These are phyloP conservation scores for Arxiozyma telluris DNA, from an alignment of 1,139 yeast species.

Conservation along the genomic window DNA sequence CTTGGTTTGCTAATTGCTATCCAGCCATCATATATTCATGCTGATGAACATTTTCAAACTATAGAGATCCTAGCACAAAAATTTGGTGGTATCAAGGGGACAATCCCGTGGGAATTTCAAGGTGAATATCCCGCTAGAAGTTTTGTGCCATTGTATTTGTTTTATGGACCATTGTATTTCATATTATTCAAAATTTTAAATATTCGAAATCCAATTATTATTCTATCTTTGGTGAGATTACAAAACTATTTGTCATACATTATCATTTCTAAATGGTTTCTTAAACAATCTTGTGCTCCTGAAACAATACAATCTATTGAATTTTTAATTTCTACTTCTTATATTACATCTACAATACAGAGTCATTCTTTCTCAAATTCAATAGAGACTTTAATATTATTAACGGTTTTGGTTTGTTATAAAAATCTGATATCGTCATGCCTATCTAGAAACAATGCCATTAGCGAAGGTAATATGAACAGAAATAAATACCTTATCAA, in stretches of 20 bases:
- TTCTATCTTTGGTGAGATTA: slow-evolving; percentile 52
- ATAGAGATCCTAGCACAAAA: slow-evolving; percentile 52
- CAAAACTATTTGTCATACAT: slow-evolving; percentile 44
- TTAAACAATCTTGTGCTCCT: neutral
- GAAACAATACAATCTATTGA: slow-evolving; percentile 18
- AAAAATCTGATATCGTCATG: neutral
- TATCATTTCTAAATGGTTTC: neutral
- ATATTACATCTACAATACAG: slow-evolving; percentile 71
- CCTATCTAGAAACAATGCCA: neutral
- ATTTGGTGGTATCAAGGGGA: slow-evolving; percentile 43
- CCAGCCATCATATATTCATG: slow-evolving; percentile 82
- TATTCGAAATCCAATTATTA: slow-evolving; percentile 34
- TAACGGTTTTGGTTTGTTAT: slow-evolving; percentile 40
- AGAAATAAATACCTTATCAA: slow-evolving; percentile 22
- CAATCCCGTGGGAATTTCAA: slow-evolving; percentile 81
- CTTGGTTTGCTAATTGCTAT: slow-evolving; percentile 55
- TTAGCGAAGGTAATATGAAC: too few species aligned
- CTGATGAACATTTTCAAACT: slow-evolving; percentile 93
- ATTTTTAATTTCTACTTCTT: slow-evolving; percentile 65
- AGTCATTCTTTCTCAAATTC: slow-evolving; percentile 85
- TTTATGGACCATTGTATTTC: slow-evolving; percentile 56
- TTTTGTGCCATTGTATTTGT: slow-evolving; percentile 53
- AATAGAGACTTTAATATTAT: slow-evolving; percentile 62
- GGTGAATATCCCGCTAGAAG: slow-evolving; percentile 59
- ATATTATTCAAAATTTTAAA: slow-evolving; percentile 13